A percentile compares a stretch with the other conserved stretches of the same genome.
Conservation (phyloP, 257 asterid species). For the Ilex asprella region DNA sequence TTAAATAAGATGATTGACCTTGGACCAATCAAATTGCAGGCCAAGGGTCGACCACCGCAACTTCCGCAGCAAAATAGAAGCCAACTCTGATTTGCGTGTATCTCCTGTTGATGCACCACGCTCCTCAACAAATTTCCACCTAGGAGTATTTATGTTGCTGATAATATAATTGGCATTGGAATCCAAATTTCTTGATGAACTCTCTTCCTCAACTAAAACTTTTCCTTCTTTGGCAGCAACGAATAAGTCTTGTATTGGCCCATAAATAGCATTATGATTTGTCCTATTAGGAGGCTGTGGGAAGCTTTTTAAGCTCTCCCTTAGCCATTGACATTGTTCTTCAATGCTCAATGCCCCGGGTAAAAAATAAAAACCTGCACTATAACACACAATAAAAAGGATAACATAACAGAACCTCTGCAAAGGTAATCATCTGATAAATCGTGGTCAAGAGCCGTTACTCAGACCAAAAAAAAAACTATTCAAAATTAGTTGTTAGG, state of each 20-base stretch:
- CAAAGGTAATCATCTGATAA: neutral
- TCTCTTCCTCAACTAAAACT: slow-evolving; percentile 40
- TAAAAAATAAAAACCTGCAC: slow-evolving; percentile 79
- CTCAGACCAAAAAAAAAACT: too few species aligned
- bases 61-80: slow-evolving; percentile 95
- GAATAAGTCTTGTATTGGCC: slow-evolving; percentile 65
- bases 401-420: neutral
- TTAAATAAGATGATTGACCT: slow-evolving; percentile 39
- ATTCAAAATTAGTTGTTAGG: too few species aligned
- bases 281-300: slow-evolving; percentile 94
- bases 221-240: slow-evolving; percentile 57
- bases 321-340: slow-evolving; percentile 78
- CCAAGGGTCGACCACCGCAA: slow-evolving; percentile 99
- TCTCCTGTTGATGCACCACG: slow-evolving; percentile 26
- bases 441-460: too few species aligned
- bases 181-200: slow-evolving; percentile 14
- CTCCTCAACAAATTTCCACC: slow-evolving; percentile 49
- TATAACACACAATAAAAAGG: slow-evolving; percentile 4
- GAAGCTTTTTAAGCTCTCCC: slow-evolving; percentile 72
- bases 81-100: slow-evolving; percentile 46
- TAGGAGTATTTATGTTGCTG: slow-evolving; percentile 20
- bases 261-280: slow-evolving; percentile 83
- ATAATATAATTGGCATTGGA: slow-evolving; percentile 16
- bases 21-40: slow-evolving; percentile 99
- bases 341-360: slow-evolving; percentile 76